phyloP scores from a whole-genome alignment of 2,329 filamentous ascomycete genomes.

The Sphaerulina vaccinii region DNA sequence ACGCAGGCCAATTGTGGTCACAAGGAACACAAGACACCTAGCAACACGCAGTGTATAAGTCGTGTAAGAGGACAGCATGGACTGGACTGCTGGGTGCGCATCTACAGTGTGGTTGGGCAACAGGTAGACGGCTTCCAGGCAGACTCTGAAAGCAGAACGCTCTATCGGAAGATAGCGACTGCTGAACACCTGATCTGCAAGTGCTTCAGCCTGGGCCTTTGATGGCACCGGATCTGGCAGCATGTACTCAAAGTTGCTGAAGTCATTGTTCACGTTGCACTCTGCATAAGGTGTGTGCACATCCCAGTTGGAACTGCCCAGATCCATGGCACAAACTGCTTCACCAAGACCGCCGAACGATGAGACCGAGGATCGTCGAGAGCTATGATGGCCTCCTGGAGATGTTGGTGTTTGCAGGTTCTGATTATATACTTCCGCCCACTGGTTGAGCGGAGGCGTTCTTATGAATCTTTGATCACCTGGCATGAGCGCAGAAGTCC shows the following conservation, averaged over 20 bases:
- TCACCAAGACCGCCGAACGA: slow-evolving; percentile 18
- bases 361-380: slow-evolving; percentile 19
- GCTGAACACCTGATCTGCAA: slow-evolving; percentile 13
- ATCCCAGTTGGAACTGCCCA: slow-evolving; percentile 11
- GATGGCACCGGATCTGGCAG: slow-evolving; percentile 6
- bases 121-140: slow-evolving; percentile 17
- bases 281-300: slow-evolving; percentile 12
- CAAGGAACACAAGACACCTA: slow-evolving; percentile 16
- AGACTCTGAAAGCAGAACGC: slow-evolving; percentile 19
- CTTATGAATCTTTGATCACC: slow-evolving; percentile 1
- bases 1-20: slow-evolving; percentile 14
- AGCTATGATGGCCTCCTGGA: slow-evolving; percentile 9
- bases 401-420: slow-evolving; percentile 18
- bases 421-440: slow-evolving; percentile 16
- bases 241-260: background rate
- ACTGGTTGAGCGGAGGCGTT: slow-evolving; percentile 20
- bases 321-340: slow-evolving; percentile 13
- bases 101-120: background rate
- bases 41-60: slow-evolving; percentile 17
- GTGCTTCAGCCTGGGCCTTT: slow-evolving; percentile 5
- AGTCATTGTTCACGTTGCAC: background rate
- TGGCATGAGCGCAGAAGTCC: slow-evolving; percentile 10
- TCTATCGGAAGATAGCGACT: slow-evolving; percentile 9
- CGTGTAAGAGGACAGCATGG: slow-evolving; percentile 13
- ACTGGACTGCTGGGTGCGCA: slow-evolving; percentile 5